Conservation (phyloP, 208 protist genomes). For the Balamuthia mandrillaris region DNA sequence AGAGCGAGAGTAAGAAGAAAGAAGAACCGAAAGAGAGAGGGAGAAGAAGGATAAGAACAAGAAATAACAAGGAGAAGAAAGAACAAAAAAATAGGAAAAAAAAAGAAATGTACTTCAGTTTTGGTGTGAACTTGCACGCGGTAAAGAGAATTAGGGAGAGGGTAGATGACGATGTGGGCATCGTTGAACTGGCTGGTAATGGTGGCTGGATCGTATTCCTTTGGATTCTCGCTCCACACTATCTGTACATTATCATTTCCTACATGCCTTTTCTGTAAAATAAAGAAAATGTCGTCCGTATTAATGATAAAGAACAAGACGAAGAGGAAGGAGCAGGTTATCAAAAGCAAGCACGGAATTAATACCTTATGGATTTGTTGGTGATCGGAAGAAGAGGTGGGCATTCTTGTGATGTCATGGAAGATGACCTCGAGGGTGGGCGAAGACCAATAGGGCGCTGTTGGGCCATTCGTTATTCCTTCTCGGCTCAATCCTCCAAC, state of each 20-base stretch:
- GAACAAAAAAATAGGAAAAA: neutral
- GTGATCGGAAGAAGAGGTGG: conserved; percentile 53
- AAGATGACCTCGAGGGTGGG: conserved; percentile 61
- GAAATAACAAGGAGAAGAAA: neutral
- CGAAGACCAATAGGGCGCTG: conserved; percentile 64
- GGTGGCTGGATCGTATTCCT: conserved; percentile 70
- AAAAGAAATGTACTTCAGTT: conserved; percentile 28
- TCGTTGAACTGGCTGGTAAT: conserved; percentile 80
- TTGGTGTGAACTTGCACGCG: conserved; percentile 62
- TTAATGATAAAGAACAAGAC: neutral
- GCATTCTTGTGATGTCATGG: conserved; percentile 73
- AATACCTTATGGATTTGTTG: conserved; percentile 68
- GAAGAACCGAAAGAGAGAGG: neutral
- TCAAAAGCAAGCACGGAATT: neutral
- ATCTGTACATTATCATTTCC: conserved; percentile 84
- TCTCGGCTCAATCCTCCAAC: conserved; percentile 68
- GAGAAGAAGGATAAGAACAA: neutral
- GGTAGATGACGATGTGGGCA: conserved; percentile 79
- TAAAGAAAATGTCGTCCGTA: neutral
- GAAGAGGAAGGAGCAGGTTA: too few species aligned
- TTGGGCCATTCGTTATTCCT: conserved; percentile 46
- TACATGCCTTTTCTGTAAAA: conserved; percentile 64
- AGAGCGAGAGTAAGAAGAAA: neutral
- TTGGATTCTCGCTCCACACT: conserved; percentile 74
- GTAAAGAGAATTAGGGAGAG: conserved; percentile 72